phyloP scores from a whole-genome alignment of 2,329 filamentous ascomycete species.

The Fusarium marasasianum region DNA sequence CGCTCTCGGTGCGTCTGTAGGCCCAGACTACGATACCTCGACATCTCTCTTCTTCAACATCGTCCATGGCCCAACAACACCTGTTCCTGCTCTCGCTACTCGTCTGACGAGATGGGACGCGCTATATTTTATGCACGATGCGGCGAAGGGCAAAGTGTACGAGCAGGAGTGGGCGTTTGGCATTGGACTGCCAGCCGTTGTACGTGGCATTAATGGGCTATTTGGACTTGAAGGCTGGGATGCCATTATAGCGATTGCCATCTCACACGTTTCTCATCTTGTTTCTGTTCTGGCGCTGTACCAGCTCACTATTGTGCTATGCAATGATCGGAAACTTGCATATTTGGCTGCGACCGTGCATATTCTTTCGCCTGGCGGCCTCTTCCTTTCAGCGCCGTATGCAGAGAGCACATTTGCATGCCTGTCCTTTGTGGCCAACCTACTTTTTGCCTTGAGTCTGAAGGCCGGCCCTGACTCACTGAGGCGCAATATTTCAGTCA shows the following conservation, averaged over 20 bases:
- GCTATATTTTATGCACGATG: constrained; percentile 75
- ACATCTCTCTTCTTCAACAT: constrained; percentile 59
- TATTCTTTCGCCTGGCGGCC: constrained; percentile 84
- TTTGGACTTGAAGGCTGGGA: constrained; percentile 44
- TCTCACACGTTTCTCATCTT: constrained; percentile 81
- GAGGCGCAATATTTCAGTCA: constrained; percentile 58
- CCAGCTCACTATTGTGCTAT: constrained; percentile 68
- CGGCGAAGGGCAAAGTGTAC: constrained; percentile 71
- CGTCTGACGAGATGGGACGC: constrained; percentile 83
- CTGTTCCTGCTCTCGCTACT: constrained; percentile 58
- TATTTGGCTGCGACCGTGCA: constrained; percentile 79
- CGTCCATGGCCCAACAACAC: constrained; percentile 46
- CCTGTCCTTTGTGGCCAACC: constrained; percentile 77
- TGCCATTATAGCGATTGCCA: constrained; percentile 66
- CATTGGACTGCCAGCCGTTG: constrained; percentile 54
- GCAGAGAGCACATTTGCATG: constrained; percentile 82
- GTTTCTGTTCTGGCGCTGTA: constrained; percentile 78
- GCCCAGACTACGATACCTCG: constrained; percentile 82
- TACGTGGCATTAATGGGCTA: constrained; percentile 47
- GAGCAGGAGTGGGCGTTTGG: constrained; percentile 92
- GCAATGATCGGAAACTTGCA: constrained; percentile 62
- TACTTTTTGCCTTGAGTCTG: constrained; percentile 69
- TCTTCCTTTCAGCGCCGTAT: constrained; percentile 91
- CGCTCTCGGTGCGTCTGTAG: constrained; percentile 60
- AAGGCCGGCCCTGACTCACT: constrained; percentile 39